Base-by-base conservation (phyloP, 106 monocot species). In the Allium sativum region DNA sequence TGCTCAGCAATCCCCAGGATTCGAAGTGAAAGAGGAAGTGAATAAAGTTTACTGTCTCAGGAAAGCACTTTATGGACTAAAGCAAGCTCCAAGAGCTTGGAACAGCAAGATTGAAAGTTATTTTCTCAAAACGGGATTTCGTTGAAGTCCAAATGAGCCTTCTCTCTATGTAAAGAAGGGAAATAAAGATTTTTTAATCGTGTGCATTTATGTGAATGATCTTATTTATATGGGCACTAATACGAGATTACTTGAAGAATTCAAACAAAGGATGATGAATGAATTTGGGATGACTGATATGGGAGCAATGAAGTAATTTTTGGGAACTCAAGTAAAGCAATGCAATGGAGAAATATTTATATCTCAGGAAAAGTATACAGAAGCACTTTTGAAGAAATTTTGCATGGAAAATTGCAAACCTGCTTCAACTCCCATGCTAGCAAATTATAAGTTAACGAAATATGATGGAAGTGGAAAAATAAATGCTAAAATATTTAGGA, bases 191-290 rank as follows among this genome's bases (percentile, higher is more conserved):
- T 15, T 43, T 42, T 20, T 47, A 8, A 52, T 65, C 21, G 44
- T 73, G 1, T 58, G 14, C 65, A 21, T 73, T 48, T 73, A 73
- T 58, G 50, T 73, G 7, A 65, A 58, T 58, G 72, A 59, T 14
- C 52, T 73, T 22, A 73, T 73, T 1, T 56, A 56, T 18, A n/a
- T 19, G 3, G 42, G 21, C 20, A 65, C 47, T 10, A 40, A 14
- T 65, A 1, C 0, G 10, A 52, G 15, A 16, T 40, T 65, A 9
- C 17, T 53, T 15, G 40, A 52, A 9, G 65, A 65, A n/a, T 65
- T 65, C 17, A 65, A 50, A 19, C 47, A 20, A 11, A 12, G 20
- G 9, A 48, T 48, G 48, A 22, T 64, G n/a, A 46, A 48, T 48
- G 10, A 46, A 12, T 64, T 47, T 20, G 16, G 48, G 47, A 64